These are phyloP conservation scores for Avicennia marina DNA, from an alignment of 257 asterid species.

Conservation along the genomic window DNA sequence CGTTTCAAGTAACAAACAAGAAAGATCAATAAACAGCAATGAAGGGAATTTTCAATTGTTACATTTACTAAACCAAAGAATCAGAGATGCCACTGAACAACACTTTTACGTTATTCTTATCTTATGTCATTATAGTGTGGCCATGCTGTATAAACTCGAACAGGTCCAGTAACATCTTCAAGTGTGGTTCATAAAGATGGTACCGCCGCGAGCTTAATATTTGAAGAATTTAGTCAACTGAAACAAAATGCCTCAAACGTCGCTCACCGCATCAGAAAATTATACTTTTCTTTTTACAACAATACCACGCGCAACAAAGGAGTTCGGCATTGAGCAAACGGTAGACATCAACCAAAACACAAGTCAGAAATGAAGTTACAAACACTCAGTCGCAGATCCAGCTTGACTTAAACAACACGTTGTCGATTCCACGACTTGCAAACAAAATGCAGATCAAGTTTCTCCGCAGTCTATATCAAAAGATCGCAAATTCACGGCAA, in stretches of 20 bases:
- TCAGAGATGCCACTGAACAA: background rate
- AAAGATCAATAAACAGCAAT: constrained; percentile 1
- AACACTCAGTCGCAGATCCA: constrained; percentile 31
- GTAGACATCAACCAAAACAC: constrained; percentile 6
- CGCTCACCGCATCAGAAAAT: background rate
- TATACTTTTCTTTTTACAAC: background rate
- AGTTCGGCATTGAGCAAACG: constrained; percentile 10
- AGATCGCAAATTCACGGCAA: constrained; percentile 18
- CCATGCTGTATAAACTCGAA: constrained; percentile 7
- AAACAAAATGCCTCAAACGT: constrained; percentile 20
- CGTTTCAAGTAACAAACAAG: background rate
- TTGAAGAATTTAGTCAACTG: constrained; percentile 11
- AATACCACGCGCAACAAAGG: constrained; percentile 1
- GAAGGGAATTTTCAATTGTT: background rate
- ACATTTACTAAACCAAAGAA: constrained; percentile 9
- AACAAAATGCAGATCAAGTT: constrained; percentile 20
- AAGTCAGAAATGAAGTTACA: constrained; percentile 29
- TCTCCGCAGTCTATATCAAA: constrained; percentile 10
- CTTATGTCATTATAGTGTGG: background rate
- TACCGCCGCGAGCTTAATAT: constrained; percentile 11
- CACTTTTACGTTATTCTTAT: constrained; percentile 3
- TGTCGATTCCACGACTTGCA: constrained; percentile 12
- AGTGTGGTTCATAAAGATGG: constrained; percentile 1
- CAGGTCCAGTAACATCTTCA: constrained; percentile 8
- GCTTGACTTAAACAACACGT: constrained; percentile 23